A percentile compares a stretch with the other conserved stretches of the same genome.
These are phyloP conservation scores for Lasiodiplodia citricola DNA, from an alignment of 2,329 filamentous ascomycete species.

Conservation along the genomic window DNA sequence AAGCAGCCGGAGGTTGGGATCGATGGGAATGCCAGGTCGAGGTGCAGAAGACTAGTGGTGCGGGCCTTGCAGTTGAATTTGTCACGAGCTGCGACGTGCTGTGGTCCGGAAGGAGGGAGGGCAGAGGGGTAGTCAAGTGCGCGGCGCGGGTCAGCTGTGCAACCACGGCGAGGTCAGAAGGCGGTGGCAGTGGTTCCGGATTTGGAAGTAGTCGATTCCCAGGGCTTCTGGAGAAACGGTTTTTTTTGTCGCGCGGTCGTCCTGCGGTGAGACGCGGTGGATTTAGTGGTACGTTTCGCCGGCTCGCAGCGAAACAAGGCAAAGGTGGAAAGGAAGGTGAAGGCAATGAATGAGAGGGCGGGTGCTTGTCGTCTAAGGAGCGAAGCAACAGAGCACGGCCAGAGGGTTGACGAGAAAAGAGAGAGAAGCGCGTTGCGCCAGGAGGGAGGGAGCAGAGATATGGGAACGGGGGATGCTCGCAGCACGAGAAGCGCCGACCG, in stretches of 20 bases:
- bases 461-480: constrained; percentile 30
- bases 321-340: constrained; percentile 28
- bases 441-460: constrained; percentile 31
- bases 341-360: constrained; percentile 39
- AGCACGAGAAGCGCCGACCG: constrained; percentile 18
- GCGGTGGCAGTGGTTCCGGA: constrained; percentile 6
- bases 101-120: constrained; percentile 4
- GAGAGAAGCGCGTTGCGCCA: constrained; percentile 2
- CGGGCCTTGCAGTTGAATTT: constrained; percentile 13
- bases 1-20: constrained; percentile 7
- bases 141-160: constrained; percentile 19
- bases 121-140: constrained; percentile 16
- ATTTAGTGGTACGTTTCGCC: constrained; percentile 29
- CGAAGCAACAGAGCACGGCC: constrained; percentile 38
- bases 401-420: constrained; percentile 3
- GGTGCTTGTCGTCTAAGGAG: constrained; percentile 44
- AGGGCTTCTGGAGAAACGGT: constrained; percentile 5
- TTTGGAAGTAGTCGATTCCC: constrained; percentile 1
- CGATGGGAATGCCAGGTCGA: constrained; percentile 3
- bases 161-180: constrained; percentile 21
- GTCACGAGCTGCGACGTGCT: constrained; percentile 15
- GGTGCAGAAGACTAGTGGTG: constrained; percentile 13
- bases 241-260: constrained; percentile 15
- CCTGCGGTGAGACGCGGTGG: constrained; percentile 22
- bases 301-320: constrained; percentile 38